Conservation (phyloP, 208 protist species). For the Plasmodiophora brassicae region DNA sequence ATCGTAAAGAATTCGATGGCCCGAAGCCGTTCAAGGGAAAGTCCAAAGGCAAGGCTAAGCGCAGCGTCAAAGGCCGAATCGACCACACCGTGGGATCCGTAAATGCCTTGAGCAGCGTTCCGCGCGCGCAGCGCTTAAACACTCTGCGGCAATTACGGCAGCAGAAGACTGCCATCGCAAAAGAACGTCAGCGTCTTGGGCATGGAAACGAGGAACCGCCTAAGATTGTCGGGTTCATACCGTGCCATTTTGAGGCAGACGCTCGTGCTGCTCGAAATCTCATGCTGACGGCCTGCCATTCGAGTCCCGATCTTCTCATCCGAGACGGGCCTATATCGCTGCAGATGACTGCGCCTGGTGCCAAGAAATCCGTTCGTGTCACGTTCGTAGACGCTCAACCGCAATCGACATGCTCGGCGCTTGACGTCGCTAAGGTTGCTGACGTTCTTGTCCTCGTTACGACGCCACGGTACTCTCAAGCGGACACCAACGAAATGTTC, state of each 20-base stretch:
- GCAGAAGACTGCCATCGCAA: no score
- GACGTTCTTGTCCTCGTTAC: neutral
- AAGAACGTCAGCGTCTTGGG: no score
- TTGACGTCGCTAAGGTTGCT: neutral
- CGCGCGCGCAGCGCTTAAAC: no score
- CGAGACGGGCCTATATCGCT: neutral
- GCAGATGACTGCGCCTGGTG: no score
- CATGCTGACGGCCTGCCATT: neutral
- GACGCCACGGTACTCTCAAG: neutral
- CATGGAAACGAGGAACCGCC: no score
- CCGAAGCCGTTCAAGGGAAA: neutral
- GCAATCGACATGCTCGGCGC: neutral
- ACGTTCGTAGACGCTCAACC: no score
- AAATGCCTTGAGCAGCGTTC: no score
- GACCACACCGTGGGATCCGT: neutral
- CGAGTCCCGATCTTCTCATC: neutral
- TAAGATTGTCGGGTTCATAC: neutral
- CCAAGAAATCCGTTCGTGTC: no score
- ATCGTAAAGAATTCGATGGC: neutral
- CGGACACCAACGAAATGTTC: neutral
- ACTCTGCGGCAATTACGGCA: no score
- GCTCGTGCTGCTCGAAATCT: neutral
- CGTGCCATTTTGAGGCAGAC: neutral
- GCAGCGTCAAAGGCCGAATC: neutral
- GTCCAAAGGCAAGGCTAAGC: neutral